Evolutionary conservation across 495 filamentous ascomycete genomes (phyloP).

Genomic region (Darksidea phi): DNA sequence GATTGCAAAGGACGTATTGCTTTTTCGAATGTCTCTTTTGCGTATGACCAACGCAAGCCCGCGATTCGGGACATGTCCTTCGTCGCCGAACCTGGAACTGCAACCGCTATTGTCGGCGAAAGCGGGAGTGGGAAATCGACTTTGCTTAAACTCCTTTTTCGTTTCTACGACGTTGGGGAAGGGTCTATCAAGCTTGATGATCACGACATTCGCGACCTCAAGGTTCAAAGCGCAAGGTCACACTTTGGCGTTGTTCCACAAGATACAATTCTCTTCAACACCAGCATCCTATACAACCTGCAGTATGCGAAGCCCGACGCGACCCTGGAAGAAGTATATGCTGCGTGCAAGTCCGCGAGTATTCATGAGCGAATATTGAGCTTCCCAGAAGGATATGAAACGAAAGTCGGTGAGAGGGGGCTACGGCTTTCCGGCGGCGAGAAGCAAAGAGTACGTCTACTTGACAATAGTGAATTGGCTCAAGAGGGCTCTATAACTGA

Average conservation of each 20-base stretch:
- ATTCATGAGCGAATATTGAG: conserved; percentile 78
- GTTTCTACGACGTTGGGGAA: conserved; percentile 31
- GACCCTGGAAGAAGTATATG: conserved; percentile 64
- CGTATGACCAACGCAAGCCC: conserved; percentile 14
- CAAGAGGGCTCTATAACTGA: conserved; percentile 32
- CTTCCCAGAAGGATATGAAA: conserved; percentile 40
- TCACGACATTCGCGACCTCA: conserved; percentile 8
- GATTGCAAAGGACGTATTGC: conserved; percentile 11
- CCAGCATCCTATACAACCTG: conserved; percentile 77
- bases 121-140: conserved; percentile 37
- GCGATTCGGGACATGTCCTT: conserved; percentile 25
- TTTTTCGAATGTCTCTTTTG: conserved; percentile 30
- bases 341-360: conserved; percentile 79
- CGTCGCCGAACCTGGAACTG: conserved; percentile 25
- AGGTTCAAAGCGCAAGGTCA: conserved; percentile 56
- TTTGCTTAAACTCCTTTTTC: conserved; percentile 28
- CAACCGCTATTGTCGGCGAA: conserved; percentile 34
- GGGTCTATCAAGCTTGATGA: conserved; percentile 31
- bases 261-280: conserved; percentile 81
- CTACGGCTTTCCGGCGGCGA: conserved; percentile 42
- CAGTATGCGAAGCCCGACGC: conserved; percentile 62
- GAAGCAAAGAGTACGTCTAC: conserved; percentile 40
- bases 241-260: conserved; percentile 78
- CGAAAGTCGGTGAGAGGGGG: conserved; percentile 41
- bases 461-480: conserved; percentile 32